A percentile compares a stretch with the other conserved stretches of the same genome.
Evolutionary conservation across 345 rosid genomes (phyloP).

Genomic region (Gossypium stocksii): DNA sequence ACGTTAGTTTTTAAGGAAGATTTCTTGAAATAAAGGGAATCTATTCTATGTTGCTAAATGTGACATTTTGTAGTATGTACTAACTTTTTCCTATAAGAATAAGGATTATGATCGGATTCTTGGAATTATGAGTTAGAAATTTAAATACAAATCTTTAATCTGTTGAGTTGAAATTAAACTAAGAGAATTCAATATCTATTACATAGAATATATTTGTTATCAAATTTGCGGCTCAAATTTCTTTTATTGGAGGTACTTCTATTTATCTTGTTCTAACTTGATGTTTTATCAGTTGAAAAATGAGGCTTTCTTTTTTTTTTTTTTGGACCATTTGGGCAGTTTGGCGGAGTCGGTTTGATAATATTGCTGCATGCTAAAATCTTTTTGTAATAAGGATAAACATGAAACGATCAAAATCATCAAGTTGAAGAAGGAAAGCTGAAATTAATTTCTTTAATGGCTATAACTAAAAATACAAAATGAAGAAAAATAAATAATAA

Average conservation of each 20-base stretch:
- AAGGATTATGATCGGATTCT: too few relatives aligned
- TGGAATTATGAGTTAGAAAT: too few relatives aligned
- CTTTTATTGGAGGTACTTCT: not conserved
- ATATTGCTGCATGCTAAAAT: not conserved
- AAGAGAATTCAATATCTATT: too few relatives aligned
- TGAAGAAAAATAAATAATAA: too few relatives aligned
- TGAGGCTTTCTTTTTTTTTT: not conserved
- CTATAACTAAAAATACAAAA: too few relatives aligned
- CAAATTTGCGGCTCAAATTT: not conserved
- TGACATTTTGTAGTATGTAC: too few relatives aligned
- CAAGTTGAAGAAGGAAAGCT: not conserved
- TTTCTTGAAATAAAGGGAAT: not conserved
- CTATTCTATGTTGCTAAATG: not conserved
- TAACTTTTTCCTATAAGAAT: too few relatives aligned
- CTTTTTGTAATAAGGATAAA: not conserved
- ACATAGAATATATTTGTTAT: too few relatives aligned
- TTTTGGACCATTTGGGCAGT: not conserved
- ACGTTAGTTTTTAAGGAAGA: too few relatives aligned
- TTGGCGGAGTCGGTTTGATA: not conserved
- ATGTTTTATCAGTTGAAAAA: not conserved
- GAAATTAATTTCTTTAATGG: not conserved
- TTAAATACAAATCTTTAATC: too few relatives aligned
- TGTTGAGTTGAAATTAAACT: too few relatives aligned
- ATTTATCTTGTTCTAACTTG: not conserved
- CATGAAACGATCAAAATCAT: not conserved